Base-by-base conservation (phyloP, 306 rosid genomes). In the Prunus mongolica region DNA sequence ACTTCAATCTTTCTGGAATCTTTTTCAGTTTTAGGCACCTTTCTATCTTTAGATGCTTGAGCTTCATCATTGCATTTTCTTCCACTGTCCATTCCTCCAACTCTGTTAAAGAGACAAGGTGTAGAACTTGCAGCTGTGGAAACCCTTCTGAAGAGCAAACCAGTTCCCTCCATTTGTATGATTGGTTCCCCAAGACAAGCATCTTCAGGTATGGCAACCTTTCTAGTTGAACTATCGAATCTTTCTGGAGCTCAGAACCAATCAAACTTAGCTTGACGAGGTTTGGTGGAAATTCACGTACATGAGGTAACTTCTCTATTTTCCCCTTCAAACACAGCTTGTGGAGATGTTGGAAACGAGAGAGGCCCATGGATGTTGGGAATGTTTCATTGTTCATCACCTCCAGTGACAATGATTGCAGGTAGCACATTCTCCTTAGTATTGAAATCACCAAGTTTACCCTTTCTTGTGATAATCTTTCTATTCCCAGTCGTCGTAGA, bases 191-290 rank as follows among this genome's bases (percentile, higher is more conserved):
- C 57, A 71, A 19, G 6, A 13, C 22, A 30, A 71, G 64, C 75
- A 71, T 71, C 51, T 71, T 32, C 3, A 52, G 58, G 49, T 71
- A 28, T 20, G 32, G 62, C 62, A 50, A 71, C 63, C 64, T 69
- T 41, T 71, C 65, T 52, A 71, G 5, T 12, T 19, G 1, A 52
- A 1, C 50, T 18, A n/a, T n/a, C 1, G 50, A 51, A 51, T 70
- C 25, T 49, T 25, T 2, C 18, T 8, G 28, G 49, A 70, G 46
- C 18, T 28, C 6, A 5, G 62, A 70, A 16, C 25, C 38, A 22
- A 51, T 11, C 74, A 51, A 6, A 46, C 20, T 38, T 28, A 50
- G 27, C 73, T 68, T 25, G 3, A 68, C 6, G 14, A 68, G 38
- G 41, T 68, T 25, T 47, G 22, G 58, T 0, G 73, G 58, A 52